phyloP scores from a whole-genome alignment of 116 monocot genomes.

The Cymodocea nodosa region DNA sequence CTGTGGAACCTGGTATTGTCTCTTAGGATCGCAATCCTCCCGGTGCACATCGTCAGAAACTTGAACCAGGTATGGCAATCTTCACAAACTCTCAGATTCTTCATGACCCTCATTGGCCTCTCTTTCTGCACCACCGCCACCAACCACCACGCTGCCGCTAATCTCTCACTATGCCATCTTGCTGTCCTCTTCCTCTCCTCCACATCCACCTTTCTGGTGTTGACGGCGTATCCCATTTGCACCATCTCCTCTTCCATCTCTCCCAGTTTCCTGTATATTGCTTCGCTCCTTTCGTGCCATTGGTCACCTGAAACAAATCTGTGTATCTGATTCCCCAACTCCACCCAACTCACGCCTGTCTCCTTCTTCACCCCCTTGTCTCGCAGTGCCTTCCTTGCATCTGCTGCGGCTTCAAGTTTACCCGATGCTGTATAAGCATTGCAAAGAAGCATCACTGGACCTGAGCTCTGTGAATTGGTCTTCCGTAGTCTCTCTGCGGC shows the following conservation, averaged over 20 bases:
- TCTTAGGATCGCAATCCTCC: constrained; percentile 16
- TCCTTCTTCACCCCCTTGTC: constrained; percentile 56
- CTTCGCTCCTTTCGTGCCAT: constrained; percentile 15
- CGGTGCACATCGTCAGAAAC: constrained; percentile 8
- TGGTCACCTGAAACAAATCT: constrained; percentile 41
- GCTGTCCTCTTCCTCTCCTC: constrained; percentile 29
- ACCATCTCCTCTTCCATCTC: constrained; percentile 34
- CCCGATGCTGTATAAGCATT: constrained; percentile 46
- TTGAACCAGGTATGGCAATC: constrained; percentile 23
- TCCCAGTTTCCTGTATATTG: constrained; percentile 29
- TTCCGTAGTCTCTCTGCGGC: constrained; percentile 28
- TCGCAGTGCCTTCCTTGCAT: constrained; percentile 39
- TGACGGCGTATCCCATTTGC: constrained; percentile 34
- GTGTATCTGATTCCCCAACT: constrained; percentile 32
- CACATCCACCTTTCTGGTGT: constrained; percentile 36
- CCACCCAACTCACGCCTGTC: constrained; percentile 62
- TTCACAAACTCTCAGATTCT: constrained; percentile 23
- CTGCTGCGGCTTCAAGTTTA: constrained; percentile 25
- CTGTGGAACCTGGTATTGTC: constrained; percentile 21
- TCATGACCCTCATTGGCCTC: constrained; percentile 26
- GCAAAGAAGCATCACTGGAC: constrained; percentile 39
- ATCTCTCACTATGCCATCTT: constrained; percentile 52
- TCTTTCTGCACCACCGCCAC: not conserved
- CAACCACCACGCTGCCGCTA: constrained; percentile 42
- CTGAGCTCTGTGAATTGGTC: constrained; percentile 26